phyloP scores from a whole-genome alignment of 2,329 filamentous ascomycete genomes.

The Huntiella bhutanensis region DNA sequence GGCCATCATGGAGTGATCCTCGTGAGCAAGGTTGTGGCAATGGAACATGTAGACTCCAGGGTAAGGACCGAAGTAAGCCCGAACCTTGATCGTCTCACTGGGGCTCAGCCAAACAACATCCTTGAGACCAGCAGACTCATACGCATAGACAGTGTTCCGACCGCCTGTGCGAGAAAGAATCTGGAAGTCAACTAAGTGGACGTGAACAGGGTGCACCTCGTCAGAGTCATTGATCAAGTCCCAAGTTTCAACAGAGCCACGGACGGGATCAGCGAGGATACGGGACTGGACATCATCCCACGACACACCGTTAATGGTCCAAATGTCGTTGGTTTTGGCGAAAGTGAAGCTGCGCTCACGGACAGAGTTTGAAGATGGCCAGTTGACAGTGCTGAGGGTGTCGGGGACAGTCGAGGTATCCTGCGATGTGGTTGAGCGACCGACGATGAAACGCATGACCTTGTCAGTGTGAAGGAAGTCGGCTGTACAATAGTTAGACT shows the following conservation, averaged over 20 bases:
- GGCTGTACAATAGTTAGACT: constrained; percentile 1
- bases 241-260: constrained; percentile 30
- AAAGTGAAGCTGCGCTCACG: constrained; percentile 28
- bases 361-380: constrained; percentile 18
- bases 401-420: constrained; percentile 21
- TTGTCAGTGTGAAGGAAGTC: constrained; percentile 33
- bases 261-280: constrained; percentile 28
- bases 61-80: constrained; percentile 33
- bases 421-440: constrained; percentile 16
- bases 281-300: constrained; percentile 28
- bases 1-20: constrained; percentile 28
- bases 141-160: constrained; percentile 24
- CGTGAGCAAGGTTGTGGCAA: constrained; percentile 28
- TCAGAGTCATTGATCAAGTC: constrained; percentile 29
- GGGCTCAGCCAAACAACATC: constrained; percentile 36
- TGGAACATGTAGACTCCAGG: constrained; percentile 33
- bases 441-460: constrained; percentile 33
- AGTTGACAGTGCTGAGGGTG: constrained; percentile 20
- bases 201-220: constrained; percentile 35
- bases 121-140: constrained; percentile 36
- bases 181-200: constrained; percentile 40
- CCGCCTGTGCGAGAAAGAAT: constrained; percentile 29
- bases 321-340: constrained; percentile 24
- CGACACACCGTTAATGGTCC: constrained; percentile 32
- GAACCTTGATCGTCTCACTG: constrained; percentile 30